phyloP scores from a whole-genome alignment of 140 eudicot species.

The Eryngium alpinum region DNA sequence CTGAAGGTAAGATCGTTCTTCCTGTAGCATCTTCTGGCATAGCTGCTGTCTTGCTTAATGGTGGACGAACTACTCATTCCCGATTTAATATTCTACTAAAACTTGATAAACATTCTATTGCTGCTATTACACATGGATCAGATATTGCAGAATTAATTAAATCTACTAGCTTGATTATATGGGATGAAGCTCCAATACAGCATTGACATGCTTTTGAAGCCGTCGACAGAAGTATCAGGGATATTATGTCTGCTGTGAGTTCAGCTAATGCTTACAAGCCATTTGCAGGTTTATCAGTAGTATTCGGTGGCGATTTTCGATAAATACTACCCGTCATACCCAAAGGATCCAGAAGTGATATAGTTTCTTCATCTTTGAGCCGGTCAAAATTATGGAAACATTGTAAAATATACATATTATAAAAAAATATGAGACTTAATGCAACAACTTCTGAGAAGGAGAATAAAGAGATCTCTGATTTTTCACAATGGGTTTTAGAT shows the following conservation, averaged over 20 bases:
- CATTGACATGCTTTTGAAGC: background rate
- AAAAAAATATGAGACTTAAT: background rate
- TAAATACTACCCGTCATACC: background rate
- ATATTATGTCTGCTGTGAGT: background rate
- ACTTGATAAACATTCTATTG: background rate
- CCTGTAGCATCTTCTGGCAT: background rate
- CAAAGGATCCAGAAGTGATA: background rate
- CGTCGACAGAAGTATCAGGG: background rate
- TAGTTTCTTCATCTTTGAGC: background rate
- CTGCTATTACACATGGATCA: background rate
- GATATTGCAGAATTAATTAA: background rate
- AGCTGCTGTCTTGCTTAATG: background rate
- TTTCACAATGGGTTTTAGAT: background rate
- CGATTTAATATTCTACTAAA: background rate
- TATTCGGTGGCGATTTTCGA: background rate
- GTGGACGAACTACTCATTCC: background rate
- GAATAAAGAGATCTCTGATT: background rate
- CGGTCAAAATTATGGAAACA: background rate
- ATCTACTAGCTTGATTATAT: background rate
- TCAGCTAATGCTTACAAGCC: background rate
- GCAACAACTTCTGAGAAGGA: too few relatives aligned
- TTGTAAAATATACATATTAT: too few relatives aligned
- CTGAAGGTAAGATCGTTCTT: background rate
- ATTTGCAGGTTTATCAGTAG: too few relatives aligned
- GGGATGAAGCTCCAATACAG: background rate